A percentile compares a stretch with the other conserved stretches of the same genome.
Evolutionary conservation across 495 filamentous ascomycete species (phyloP).

Genomic region (Coniosporium apollinis): DNA sequence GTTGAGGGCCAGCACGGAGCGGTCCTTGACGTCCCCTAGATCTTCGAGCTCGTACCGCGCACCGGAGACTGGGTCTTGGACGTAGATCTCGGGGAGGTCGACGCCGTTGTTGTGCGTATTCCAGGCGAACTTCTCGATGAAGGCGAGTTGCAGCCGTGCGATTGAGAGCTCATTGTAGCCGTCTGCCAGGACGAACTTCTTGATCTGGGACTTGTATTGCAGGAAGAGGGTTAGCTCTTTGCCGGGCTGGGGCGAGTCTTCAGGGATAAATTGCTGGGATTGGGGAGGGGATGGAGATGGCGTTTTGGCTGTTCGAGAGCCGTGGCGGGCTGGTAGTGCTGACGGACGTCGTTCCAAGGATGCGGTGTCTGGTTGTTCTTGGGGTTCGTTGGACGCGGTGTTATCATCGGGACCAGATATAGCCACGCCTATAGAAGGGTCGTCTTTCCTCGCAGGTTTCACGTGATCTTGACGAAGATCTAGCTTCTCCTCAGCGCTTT

Average conservation of each 20-base stretch:
- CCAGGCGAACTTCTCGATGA: constrained; percentile 98
- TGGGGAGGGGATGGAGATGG: constrained; percentile 27
- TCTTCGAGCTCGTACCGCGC: constrained; percentile 94
- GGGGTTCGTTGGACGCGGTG: constrained; percentile 2
- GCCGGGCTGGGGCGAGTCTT: constrained; percentile 57
- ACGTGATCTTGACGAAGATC: too few relatives aligned
- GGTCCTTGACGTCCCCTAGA: constrained; percentile 84
- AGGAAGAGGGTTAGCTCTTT: constrained; percentile 93
- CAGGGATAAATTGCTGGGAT: constrained; percentile 38
- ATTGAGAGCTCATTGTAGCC: constrained; percentile 70
- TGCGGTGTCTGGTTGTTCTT: background rate
- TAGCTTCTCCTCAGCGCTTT: constrained; percentile 46
- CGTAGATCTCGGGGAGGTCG: constrained; percentile 91
- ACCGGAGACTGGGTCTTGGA: constrained; percentile 87
- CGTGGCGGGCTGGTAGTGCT: constrained; percentile 11
- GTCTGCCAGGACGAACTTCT: constrained; percentile 81
- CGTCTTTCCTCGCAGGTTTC: too few relatives aligned
- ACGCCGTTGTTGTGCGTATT: constrained; percentile 87
- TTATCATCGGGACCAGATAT: too few relatives aligned
- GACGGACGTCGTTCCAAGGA: too few relatives aligned
- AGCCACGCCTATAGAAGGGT: too few relatives aligned
- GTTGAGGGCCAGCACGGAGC: constrained; percentile 84
- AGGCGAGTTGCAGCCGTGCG: constrained; percentile 80
- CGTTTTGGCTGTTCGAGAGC: constrained; percentile 11
- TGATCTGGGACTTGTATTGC: constrained; percentile 92